Evolutionary conservation across 2,329 filamentous ascomycete species (phyloP).

Genomic region (Aspergillus jensenii): DNA sequence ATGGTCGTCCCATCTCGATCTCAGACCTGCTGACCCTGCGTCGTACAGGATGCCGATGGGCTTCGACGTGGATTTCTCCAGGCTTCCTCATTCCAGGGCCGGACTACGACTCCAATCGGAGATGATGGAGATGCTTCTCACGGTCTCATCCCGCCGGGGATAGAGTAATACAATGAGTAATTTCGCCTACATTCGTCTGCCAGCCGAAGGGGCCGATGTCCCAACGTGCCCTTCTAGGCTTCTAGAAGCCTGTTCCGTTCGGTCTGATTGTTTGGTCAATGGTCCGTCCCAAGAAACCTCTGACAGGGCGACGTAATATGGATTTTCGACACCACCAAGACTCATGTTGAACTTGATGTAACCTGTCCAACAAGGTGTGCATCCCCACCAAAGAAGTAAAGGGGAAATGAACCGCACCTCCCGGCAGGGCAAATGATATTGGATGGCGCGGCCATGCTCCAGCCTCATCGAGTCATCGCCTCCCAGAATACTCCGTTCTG

Average conservation of each 20-base stretch:
- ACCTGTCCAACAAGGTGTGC: background rate
- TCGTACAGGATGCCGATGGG: background rate
- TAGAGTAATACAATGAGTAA: slow-evolving; percentile 1
- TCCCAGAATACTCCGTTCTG: background rate
- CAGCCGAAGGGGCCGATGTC: background rate
- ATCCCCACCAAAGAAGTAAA: background rate
- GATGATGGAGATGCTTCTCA: too few relatives aligned
- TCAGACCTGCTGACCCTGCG: slow-evolving; percentile 1
- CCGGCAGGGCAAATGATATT: background rate
- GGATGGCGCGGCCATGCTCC: background rate
- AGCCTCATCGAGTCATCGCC: background rate
- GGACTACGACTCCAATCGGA: slow-evolving; percentile 1
- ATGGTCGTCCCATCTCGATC: slow-evolving; percentile 14
- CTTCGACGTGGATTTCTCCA: too few relatives aligned
- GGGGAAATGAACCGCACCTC: background rate
- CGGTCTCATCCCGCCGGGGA: background rate
- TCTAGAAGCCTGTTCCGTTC: slow-evolving; percentile 12
- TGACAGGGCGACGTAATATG: background rate
- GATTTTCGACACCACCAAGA: background rate
- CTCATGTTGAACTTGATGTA: background rate
- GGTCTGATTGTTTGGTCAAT: slow-evolving; percentile 3
- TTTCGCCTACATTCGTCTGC: background rate
- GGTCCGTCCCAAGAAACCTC: background rate
- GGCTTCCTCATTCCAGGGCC: background rate
- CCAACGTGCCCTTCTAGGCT: background rate